Base-by-base conservation (phyloP, 2,329 filamentous ascomycete species). In the Venturia pyrina region DNA sequence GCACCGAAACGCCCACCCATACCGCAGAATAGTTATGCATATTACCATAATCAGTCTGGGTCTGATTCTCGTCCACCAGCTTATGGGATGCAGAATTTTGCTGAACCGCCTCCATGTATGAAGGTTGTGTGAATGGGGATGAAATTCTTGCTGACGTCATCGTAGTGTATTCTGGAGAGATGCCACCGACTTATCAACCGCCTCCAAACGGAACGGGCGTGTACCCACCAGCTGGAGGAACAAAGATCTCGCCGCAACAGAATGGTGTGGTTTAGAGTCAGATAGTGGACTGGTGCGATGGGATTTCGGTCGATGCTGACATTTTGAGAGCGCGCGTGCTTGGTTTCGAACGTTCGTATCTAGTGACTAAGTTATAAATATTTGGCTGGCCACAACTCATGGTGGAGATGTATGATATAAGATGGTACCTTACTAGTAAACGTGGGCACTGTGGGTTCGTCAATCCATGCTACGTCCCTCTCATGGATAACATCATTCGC, bases 171-270 rank as follows among this genome's bases (percentile, higher is more conserved):
- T 71, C 70, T 57, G 69, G 71, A 67, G 75, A 76, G 61, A 72
- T 73, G 21, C 75, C 75, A 13, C 75, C 76, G 1, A 68, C 70
- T 57, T 64, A 64, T 56, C 62, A 68, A 24, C 68, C 72, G 17
- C 53, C 53, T 37, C 53, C 53, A 37, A 53, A 53, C 28, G 48
- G 48, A 15, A 10, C 48, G 15, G 53, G 53, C 13, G 28, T 21
- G 3, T 60, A 65, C n/a, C n/a, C 66, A 13, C 74, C 75, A 6
- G 62, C 62, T 19, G 69, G 70, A 0, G 74, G 73, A 2, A 69
- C 71, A 3, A 77, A 77, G 68, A 64, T 67, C 59, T 67, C 71
- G 8, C 71, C 72, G 10, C 70, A 69, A 53, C 74, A 75, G 66
- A 63, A 68, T n/a, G 65, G 62, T 40, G n/a, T 32, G 17, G 17